Percentiles rank a stretch among this genome's conserved stretches.
These are phyloP conservation scores for Gynostemma pentaphyllum DNA, from an alignment of 306 rosid genomes.

Conservation along the genomic window DNA sequence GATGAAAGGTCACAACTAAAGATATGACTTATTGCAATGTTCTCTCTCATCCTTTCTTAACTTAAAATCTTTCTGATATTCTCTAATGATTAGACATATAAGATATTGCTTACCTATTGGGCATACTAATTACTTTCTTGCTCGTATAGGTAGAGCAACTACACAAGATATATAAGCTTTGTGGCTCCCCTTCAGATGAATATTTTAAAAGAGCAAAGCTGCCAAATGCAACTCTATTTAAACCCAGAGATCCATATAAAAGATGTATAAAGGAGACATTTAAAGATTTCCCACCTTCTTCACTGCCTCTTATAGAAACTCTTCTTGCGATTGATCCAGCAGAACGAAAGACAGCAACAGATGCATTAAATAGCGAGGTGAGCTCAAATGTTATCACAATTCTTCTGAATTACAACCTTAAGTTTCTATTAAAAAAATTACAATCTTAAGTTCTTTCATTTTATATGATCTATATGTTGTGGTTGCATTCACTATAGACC, in stretches of 20 bases:
- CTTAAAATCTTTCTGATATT: neutral
- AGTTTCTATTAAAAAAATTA: no score
- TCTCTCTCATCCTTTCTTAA: neutral
- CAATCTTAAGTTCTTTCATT: slow-evolving; percentile 6
- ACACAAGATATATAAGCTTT: slow-evolving; percentile 67
- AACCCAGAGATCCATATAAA: slow-evolving; percentile 58
- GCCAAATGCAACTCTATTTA: slow-evolving; percentile 63
- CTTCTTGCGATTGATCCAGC: slow-evolving; percentile 71
- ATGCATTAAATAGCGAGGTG: slow-evolving; percentile 54
- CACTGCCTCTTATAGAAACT: slow-evolving; percentile 47
- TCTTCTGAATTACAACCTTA: slow-evolving; percentile 9
- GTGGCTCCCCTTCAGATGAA: slow-evolving; percentile 75
- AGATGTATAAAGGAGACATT: slow-evolving; percentile 53
- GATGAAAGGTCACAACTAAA: neutral
- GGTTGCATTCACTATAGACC: neutral
- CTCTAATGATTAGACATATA: neutral
- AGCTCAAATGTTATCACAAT: slow-evolving; percentile 14
- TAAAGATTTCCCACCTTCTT: slow-evolving; percentile 52
- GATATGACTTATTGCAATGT: neutral
- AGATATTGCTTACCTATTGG: neutral
- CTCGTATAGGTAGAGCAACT: slow-evolving; percentile 57
- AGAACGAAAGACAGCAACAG: slow-evolving; percentile 53
- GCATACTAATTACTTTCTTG: slow-evolving; percentile 8
- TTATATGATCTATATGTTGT: slow-evolving; percentile 14
- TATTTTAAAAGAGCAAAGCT: slow-evolving; percentile 58